Percentiles rank a stretch among this genome's conserved stretches.
These are phyloP conservation scores for Mycocentrospora acerina DNA, from an alignment of 2,329 filamentous ascomycete genomes.

Conservation along the genomic window DNA sequence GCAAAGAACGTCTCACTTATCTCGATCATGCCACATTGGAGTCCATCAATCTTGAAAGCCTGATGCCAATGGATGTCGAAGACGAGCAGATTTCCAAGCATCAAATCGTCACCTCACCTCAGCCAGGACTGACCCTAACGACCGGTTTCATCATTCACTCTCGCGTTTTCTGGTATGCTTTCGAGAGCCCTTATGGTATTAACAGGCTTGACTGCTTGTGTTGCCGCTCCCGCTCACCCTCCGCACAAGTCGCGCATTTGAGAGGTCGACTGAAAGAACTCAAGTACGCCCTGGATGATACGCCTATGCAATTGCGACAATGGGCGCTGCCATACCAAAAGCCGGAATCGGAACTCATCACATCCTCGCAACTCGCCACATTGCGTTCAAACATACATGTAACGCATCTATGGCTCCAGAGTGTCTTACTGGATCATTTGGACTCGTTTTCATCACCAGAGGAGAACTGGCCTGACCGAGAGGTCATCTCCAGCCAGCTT, in stretches of 20 bases:
- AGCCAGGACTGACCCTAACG: neutral
- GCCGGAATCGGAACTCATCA: neutral
- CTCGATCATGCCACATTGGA: slow-evolving; percentile 3
- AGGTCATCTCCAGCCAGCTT: slow-evolving; percentile 1
- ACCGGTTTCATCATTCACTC: slow-evolving; percentile 4
- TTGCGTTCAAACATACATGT: slow-evolving; percentile 9
- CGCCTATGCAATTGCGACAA: neutral
- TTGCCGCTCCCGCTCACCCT: too few species aligned
- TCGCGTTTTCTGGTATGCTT: slow-evolving; percentile 6
- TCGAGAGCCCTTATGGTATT: neutral
- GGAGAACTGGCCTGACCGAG: neutral
- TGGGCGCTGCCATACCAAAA: neutral
- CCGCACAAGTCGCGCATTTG: neutral
- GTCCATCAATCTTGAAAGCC: neutral
- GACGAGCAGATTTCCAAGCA: neutral
- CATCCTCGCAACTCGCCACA: slow-evolving; percentile 1
- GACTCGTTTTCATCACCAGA: slow-evolving; percentile 1
- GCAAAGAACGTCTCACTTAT: slow-evolving; percentile 7
- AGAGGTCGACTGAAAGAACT: neutral
- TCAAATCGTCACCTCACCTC: neutral
- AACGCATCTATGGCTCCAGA: slow-evolving; percentile 7
- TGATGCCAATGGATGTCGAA: slow-evolving; percentile 5
- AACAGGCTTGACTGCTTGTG: slow-evolving; percentile 1
- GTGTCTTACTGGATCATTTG: slow-evolving; percentile 5
- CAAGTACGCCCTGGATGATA: neutral